Conservation (phyloP, 352 stramenopile species). For the Pythium angustatum region DNA sequence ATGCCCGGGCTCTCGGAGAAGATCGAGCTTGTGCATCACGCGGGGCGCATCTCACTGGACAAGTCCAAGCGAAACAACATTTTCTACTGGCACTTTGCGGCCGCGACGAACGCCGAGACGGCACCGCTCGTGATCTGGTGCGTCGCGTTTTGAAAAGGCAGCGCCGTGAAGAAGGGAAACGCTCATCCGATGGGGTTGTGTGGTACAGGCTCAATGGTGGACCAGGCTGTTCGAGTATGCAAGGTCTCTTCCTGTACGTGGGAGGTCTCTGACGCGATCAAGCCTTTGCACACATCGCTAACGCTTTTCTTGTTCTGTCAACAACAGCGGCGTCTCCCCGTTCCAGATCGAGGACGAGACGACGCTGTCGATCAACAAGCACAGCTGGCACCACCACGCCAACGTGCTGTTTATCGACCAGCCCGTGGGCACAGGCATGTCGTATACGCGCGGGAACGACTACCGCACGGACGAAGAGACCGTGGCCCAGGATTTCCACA, state of each 20-base stretch:
- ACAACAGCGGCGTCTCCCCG: slow-evolving; percentile 48
- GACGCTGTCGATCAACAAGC: slow-evolving; percentile 61
- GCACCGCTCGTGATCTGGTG: slow-evolving; percentile 75
- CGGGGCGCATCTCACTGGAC: slow-evolving; percentile 56
- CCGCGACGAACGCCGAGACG: slow-evolving; percentile 42
- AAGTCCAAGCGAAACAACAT: slow-evolving; percentile 51
- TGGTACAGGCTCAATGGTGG: slow-evolving; percentile 68
- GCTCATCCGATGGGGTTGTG: neutral
- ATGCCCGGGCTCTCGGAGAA: slow-evolving; percentile 56
- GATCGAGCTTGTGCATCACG: slow-evolving; percentile 64
- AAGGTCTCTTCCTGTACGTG: slow-evolving; percentile 71
- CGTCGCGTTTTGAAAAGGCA: neutral
- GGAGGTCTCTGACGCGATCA: neutral
- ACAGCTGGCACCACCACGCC: slow-evolving; percentile 73
- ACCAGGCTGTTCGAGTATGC: slow-evolving; percentile 80
- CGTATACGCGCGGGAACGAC: slow-evolving; percentile 54
- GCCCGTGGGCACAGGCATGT: slow-evolving; percentile 81
- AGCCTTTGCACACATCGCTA: neutral
- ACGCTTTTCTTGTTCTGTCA: neutral
- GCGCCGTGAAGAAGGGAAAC: neutral
- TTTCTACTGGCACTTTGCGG: slow-evolving; percentile 85
- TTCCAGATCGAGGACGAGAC: slow-evolving; percentile 58
- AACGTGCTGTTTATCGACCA: slow-evolving; percentile 88
- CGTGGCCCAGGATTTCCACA: slow-evolving; percentile 89
- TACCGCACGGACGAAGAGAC: slow-evolving; percentile 47